These are phyloP conservation scores for Rhododendron mucronatum DNA, from an alignment of 148 eudicot genomes.

Conservation along the genomic window DNA sequence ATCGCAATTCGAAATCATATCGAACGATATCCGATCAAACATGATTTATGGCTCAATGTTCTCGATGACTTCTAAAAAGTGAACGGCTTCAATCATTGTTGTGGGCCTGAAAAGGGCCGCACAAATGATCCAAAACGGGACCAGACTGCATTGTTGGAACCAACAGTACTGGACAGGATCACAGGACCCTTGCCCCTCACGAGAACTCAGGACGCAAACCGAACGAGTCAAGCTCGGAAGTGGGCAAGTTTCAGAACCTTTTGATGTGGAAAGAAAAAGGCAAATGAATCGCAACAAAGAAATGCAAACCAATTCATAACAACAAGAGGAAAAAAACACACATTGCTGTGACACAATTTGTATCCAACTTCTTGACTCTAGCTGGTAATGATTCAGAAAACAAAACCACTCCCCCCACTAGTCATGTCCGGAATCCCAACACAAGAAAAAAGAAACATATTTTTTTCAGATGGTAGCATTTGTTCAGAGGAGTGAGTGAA, in stretches of 20 bases:
- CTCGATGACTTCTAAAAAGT: too few relatives aligned
- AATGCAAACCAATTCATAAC: constrained; percentile 14
- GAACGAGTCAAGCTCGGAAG: not conserved
- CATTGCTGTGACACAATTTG: constrained; percentile 15
- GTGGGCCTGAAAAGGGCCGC: too few relatives aligned
- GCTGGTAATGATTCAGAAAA: not conserved
- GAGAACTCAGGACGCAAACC: not conserved
- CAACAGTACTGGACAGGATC: too few relatives aligned
- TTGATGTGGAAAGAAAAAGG: not conserved
- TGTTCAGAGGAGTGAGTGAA: constrained; percentile 4
- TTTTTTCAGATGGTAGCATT: not conserved
- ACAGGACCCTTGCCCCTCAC: not conserved
- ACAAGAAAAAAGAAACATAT: constrained; percentile 10
- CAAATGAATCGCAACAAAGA: constrained; percentile 2
- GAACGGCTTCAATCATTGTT: too few relatives aligned
- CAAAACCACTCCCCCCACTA: constrained; percentile 26
- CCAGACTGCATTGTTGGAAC: too few relatives aligned
- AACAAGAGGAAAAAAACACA: not conserved
- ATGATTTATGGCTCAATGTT: too few relatives aligned
- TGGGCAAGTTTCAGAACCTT: not conserved
- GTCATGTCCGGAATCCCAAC: constrained; percentile 29
- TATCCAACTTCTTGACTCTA: constrained; percentile 16
- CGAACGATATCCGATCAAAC: too few relatives aligned
- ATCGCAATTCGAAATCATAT: not conserved
- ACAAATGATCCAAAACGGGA: too few relatives aligned